These are phyloP conservation scores for Apiospora marii DNA, from an alignment of 2,329 filamentous ascomycete species.

Conservation along the genomic window DNA sequence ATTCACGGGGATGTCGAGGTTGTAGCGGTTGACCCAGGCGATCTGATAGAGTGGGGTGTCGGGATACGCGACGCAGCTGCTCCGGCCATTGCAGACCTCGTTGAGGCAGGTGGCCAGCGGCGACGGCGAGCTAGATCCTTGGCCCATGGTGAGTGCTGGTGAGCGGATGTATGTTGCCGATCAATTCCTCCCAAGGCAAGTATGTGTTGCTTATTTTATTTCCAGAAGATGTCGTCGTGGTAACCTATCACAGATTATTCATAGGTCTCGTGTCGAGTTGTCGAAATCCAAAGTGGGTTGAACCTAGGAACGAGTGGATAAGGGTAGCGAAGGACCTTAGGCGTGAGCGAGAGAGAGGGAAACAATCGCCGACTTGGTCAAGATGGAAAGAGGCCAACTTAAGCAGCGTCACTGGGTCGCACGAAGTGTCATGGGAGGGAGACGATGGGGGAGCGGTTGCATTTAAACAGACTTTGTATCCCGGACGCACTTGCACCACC, in stretches of 20 bases:
- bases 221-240: background rate
- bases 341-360: background rate
- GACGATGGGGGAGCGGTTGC: background rate
- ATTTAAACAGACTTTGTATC: conserved; percentile 15
- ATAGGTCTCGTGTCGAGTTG: background rate
- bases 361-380: background rate
- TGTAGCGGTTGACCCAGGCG: conserved; percentile 61
- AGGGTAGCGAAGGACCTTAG: background rate
- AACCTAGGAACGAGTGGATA: conserved; percentile 14
- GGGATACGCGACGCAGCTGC: conserved; percentile 56
- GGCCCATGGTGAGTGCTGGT: conserved; percentile 48
- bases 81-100: conserved; percentile 53
- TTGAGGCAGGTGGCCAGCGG: conserved; percentile 55
- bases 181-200: background rate
- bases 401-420: background rate
- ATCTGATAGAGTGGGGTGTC: conserved; percentile 52
- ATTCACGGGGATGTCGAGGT: conserved; percentile 56
- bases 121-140: conserved; percentile 48
- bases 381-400: background rate
- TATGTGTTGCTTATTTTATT: background rate
- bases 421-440: background rate
- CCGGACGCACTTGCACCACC: background rate
- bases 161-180: background rate
- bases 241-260: background rate
- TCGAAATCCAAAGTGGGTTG: background rate